phyloP scores from a whole-genome alignment of 2,329 filamentous ascomycete species.

The Cladosporium sp. region DNA sequence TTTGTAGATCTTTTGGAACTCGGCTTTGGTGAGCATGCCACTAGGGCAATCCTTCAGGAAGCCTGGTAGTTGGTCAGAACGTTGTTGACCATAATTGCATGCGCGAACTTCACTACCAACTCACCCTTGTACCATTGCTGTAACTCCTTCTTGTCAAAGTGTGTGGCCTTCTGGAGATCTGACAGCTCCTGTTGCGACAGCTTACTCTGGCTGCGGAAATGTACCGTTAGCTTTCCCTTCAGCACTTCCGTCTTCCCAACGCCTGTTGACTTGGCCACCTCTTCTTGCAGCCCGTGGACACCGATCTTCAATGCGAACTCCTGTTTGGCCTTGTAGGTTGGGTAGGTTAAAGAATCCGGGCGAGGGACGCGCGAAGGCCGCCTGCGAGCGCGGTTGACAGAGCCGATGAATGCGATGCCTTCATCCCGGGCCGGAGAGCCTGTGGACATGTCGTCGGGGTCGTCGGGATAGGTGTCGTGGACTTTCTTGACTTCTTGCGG shows the following conservation, averaged over 20 bases:
- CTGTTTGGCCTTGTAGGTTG: constrained; percentile 35
- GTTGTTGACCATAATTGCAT: not conserved
- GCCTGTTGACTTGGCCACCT: constrained; percentile 33
- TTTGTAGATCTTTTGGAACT: constrained; percentile 99
- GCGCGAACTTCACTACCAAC: constrained; percentile 30
- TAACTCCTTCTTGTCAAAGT: constrained; percentile 99
- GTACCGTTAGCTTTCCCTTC: constrained; percentile 34
- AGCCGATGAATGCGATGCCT: constrained; percentile 20
- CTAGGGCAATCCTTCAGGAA: constrained; percentile 98
- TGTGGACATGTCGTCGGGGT: constrained; percentile 3
- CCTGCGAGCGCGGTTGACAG: constrained; percentile 36
- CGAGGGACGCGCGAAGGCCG: constrained; percentile 38
- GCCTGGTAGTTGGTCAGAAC: constrained; percentile 54
- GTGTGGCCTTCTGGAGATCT: constrained; percentile 93
- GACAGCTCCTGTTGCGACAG: constrained; percentile 93
- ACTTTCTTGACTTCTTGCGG: constrained; percentile 26
- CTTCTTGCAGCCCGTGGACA: constrained; percentile 33
- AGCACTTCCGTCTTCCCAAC: constrained; percentile 30
- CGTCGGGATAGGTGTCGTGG: constrained; percentile 29
- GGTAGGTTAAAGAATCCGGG: constrained; percentile 33
- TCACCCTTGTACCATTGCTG: constrained; percentile 99
- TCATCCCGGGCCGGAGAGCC: constrained; percentile 20
- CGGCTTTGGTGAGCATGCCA: constrained; percentile 94
- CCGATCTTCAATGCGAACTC: constrained; percentile 35
- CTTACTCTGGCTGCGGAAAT: constrained; percentile 80